Conservation (phyloP, 768 basidiomycete genomes). For the Lactarius akahatsu region DNA sequence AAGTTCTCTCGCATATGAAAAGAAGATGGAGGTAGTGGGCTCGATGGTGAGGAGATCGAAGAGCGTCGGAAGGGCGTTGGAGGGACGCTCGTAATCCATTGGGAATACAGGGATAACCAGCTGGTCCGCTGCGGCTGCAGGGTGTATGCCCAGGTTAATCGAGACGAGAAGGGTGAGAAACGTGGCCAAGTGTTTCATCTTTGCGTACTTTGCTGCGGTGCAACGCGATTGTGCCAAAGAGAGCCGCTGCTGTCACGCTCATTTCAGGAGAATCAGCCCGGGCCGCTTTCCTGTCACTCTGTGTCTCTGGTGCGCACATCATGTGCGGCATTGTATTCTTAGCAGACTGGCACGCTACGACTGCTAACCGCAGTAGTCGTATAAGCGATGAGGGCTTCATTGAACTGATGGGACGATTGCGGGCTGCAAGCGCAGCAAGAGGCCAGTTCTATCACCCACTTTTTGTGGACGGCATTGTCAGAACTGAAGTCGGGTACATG, state of each 20-base stretch:
- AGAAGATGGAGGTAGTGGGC: slow-evolving; percentile 74
- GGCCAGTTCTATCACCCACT: slow-evolving; percentile 41
- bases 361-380: slow-evolving; percentile 17
- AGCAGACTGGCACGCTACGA: slow-evolving; percentile 32
- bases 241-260: too few species aligned
- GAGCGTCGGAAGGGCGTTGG: slow-evolving; percentile 47
- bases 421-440: slow-evolving; percentile 53
- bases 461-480: slow-evolving; percentile 4
- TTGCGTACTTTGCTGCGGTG: background rate
- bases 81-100: slow-evolving; percentile 12
- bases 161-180: slow-evolving; percentile 7
- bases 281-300: too few species aligned
- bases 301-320: slow-evolving; percentile 16
- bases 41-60: slow-evolving; percentile 80
- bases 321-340: slow-evolving; percentile 77
- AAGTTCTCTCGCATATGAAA: slow-evolving; percentile 75
- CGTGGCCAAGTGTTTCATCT: slow-evolving; percentile 19
- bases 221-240: background rate
- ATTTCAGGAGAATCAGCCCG: too few species aligned
- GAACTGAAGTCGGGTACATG: background rate
- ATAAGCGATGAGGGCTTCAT: slow-evolving; percentile 29
- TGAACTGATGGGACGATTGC: slow-evolving; percentile 39
- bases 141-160: slow-evolving; percentile 6
- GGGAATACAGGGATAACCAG: slow-evolving; percentile 2
- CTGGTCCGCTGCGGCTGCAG: slow-evolving; percentile 14